phyloP scores from a whole-genome alignment of 2,329 filamentous ascomycete species.

The Fusarium proliferatum region DNA sequence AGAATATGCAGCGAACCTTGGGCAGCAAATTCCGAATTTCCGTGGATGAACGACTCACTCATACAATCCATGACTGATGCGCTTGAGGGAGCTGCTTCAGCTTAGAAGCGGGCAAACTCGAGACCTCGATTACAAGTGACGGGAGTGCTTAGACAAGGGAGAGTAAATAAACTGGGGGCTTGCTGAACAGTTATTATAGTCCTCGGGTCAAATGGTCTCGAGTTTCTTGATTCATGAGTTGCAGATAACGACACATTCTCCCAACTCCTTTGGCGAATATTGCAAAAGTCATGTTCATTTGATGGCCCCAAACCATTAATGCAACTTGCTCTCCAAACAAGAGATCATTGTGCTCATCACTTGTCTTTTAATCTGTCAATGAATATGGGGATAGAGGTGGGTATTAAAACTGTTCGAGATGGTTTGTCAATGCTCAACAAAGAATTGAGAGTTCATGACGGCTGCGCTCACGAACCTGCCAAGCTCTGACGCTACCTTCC shows the following conservation, averaged over 20 bases:
- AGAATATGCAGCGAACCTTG: not conserved
- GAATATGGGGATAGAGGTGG: not conserved
- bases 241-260: not conserved
- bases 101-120: not conserved
- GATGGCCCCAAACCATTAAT: not conserved
- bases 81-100: not conserved
- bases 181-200: not conserved
- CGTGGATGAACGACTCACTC: not conserved
- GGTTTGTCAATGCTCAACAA: constrained; percentile 3
- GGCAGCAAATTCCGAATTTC: not conserved
- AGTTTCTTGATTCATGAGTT: not conserved
- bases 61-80: not conserved
- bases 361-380: not conserved
- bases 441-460: constrained; percentile 2
- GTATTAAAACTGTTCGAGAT: not conserved
- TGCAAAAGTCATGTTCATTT: not conserved
- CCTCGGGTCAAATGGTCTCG: not conserved
- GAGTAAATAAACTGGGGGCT: not conserved
- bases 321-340: not conserved
- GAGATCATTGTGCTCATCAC: not conserved
- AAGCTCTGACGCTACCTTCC: not conserved
- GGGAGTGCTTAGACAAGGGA: not conserved
- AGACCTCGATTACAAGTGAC: not conserved
- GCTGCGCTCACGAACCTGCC: constrained; percentile 1
- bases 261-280: not conserved